These are phyloP conservation scores for Retiboletus fuscus DNA, from an alignment of 1,284 basidiomycete genomes.

Conservation along the genomic window DNA sequence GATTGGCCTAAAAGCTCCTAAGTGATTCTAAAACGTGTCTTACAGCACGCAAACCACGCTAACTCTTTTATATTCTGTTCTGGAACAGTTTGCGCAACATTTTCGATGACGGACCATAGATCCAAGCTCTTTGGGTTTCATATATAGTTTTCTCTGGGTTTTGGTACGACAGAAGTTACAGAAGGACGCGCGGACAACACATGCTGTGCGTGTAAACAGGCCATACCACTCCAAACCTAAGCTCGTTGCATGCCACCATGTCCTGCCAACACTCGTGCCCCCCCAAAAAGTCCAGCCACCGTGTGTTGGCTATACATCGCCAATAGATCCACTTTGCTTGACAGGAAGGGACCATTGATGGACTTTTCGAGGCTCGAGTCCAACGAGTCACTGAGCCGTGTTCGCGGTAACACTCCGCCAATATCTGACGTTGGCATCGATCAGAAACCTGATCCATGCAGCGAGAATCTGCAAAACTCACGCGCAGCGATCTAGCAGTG, in stretches of 20 bases:
- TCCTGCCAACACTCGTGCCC: neutral
- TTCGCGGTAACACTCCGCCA: conserved; percentile 24
- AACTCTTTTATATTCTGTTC: no score
- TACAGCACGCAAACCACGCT: no score
- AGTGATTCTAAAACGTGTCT: no score
- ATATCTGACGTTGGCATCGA: conserved; percentile 19
- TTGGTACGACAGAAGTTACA: conserved; percentile 28
- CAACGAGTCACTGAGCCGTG: conserved; percentile 30
- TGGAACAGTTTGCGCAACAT: no score
- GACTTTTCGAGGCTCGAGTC: neutral
- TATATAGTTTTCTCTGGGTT: conserved; percentile 34
- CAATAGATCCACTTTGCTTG: neutral
- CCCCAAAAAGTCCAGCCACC: conserved; percentile 14
- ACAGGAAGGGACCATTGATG: neutral
- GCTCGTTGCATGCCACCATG: conserved; percentile 25
- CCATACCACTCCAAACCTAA: conserved; percentile 26
- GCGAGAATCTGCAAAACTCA: conserved; percentile 21
- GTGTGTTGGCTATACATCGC: neutral
- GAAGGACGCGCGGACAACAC: conserved; percentile 25
- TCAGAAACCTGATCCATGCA: conserved; percentile 3
- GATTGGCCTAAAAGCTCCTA: no score
- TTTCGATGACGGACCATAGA: no score
- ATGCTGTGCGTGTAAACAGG: conserved; percentile 23
- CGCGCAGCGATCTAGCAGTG: conserved; percentile 37
- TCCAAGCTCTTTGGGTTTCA: no score